Evolutionary conservation across 176 grass and related monocot genomes (phyloP).

Genomic region (Typha latifolia): DNA sequence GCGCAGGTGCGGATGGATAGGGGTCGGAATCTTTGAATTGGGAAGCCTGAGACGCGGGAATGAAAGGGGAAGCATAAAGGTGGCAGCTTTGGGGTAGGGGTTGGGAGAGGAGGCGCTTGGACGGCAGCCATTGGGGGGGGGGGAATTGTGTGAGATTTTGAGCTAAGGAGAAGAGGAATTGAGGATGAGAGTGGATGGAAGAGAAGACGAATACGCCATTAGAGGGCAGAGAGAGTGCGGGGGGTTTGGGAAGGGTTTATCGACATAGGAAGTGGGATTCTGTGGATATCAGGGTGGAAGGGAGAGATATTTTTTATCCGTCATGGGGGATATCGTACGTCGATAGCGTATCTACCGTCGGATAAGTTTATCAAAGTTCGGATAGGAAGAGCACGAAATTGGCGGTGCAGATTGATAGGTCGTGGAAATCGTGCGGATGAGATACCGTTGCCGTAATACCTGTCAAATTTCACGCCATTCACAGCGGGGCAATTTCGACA

Average conservation of each 20-base stretch:
- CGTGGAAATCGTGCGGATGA: no score
- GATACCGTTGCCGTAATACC: no score
- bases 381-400: no score
- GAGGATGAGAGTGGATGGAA: background rate
- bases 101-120: background rate
- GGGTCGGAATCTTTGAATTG: conserved; percentile 4
- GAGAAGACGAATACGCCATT: conserved; percentile 9
- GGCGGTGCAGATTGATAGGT: no score
- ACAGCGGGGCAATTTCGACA: no score
- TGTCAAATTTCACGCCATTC: no score
- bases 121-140: conserved; percentile 21
- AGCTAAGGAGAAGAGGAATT: background rate
- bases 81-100: background rate
- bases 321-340: no score
- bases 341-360: no score
- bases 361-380: no score
- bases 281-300: no score
- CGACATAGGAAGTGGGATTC: background rate
- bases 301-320: no score
- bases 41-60: conserved; percentile 5
- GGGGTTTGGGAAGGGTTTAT: conserved; percentile 29
- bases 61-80: conserved; percentile 6
- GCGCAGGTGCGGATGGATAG: conserved; percentile 19
- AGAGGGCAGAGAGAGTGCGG: background rate
- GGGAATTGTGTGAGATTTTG: background rate